Percentiles rank a stretch among this genome's conserved stretches.
These are phyloP conservation scores for Boletus bicolor DNA, from an alignment of 768 basidiomycete species.

Conservation along the genomic window DNA sequence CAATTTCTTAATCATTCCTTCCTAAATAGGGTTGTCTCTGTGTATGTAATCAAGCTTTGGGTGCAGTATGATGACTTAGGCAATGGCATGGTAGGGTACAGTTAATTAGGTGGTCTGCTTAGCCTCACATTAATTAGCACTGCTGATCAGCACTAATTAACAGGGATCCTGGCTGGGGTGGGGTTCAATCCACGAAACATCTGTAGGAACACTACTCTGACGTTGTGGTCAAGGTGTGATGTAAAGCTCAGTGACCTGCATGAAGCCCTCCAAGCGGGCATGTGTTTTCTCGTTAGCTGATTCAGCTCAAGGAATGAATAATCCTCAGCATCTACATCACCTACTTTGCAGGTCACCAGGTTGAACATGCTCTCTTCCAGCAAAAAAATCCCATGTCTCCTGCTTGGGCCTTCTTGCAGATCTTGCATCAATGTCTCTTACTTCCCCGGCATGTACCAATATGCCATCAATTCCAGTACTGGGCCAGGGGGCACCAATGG, in stretches of 20 bases:
- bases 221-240: constrained; percentile 60
- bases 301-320: neutral
- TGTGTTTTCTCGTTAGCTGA: constrained; percentile 2
- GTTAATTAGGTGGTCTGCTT: too few species aligned
- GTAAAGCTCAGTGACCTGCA: constrained; percentile 51
- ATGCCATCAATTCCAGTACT: constrained; percentile 20
- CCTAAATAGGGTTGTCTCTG: too few species aligned
- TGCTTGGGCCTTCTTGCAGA: constrained; percentile 59
- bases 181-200: too few species aligned
- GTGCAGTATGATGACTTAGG: too few species aligned
- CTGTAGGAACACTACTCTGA: too few species aligned
- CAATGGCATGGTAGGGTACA: too few species aligned
- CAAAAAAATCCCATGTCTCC: constrained; percentile 53
- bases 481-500: constrained; percentile 48
- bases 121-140: too few species aligned
- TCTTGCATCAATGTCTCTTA: constrained; percentile 43
- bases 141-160: too few species aligned
- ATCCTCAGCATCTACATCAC: constrained; percentile 50
- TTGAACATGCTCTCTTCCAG: constrained; percentile 57
- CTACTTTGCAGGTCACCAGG: constrained; percentile 47
- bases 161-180: too few species aligned
- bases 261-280: constrained; percentile 56
- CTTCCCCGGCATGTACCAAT: constrained; percentile 14
- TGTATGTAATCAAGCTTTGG: too few species aligned
- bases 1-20: too few species aligned